Percentiles rank a stretch among this genome's conserved stretches.
These are phyloP conservation scores for Botrytis galanthina DNA, from an alignment of 2,329 filamentous ascomycete genomes.

Conservation along the genomic window DNA sequence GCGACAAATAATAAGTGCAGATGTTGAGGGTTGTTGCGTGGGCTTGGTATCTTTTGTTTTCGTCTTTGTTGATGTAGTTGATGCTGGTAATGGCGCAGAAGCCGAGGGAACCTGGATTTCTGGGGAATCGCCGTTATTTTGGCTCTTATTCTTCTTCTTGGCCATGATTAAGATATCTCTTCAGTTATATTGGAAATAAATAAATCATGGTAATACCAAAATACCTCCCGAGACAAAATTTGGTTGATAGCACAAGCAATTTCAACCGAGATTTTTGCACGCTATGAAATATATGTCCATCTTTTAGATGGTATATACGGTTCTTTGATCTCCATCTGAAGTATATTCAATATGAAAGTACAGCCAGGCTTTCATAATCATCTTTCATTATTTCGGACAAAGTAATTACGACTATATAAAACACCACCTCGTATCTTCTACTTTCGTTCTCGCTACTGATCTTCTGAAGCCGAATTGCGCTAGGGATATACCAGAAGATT, in stretches of 20 bases:
- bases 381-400: conserved; percentile 16
- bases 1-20: conserved; percentile 60
- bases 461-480: conserved; percentile 16
- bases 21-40: conserved; percentile 42
- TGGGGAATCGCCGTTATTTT: conserved; percentile 35
- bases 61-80: conserved; percentile 30
- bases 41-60: conserved; percentile 35
- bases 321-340: background rate
- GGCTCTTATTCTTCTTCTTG: conserved; percentile 49
- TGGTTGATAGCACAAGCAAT: conserved; percentile 22
- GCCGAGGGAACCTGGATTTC: conserved; percentile 27
- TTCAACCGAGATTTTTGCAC: conserved; percentile 23
- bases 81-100: conserved; percentile 25
- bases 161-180: conserved; percentile 40
- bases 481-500: conserved; percentile 24
- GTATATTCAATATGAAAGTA: background rate
- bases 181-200: conserved; percentile 1
- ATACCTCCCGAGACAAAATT: conserved; percentile 18
- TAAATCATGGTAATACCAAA: conserved; percentile 18
- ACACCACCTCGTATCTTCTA: conserved; percentile 10
- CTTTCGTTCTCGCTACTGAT: conserved; percentile 14
- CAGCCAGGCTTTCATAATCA: background rate
- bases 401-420: conserved; percentile 22
- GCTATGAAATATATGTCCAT: conserved; percentile 17
- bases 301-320: background rate